phyloP scores from a whole-genome alignment of 2,329 filamentous ascomycete species.

The Orbilia brochopaga region DNA sequence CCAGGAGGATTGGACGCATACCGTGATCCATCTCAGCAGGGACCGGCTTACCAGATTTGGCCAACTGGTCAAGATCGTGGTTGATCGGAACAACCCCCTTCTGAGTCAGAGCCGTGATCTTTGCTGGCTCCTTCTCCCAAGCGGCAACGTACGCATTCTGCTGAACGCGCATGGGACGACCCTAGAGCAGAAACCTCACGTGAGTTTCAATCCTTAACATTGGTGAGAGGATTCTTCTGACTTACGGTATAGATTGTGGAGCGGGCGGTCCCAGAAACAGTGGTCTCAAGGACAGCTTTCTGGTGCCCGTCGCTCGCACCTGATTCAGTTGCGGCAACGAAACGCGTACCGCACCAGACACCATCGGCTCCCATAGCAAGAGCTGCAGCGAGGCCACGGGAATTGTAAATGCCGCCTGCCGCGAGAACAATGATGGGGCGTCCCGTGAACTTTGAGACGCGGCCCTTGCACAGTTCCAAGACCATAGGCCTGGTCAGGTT shows the following conservation, averaged over 20 bases:
- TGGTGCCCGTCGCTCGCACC: conserved; percentile 83
- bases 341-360: conserved; percentile 93
- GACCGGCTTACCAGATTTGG: conserved; percentile 69
- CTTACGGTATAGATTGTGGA: conserved; percentile 66
- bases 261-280: conserved; percentile 77
- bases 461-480: conserved; percentile 78
- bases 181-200: conserved; percentile 66
- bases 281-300: conserved; percentile 76
- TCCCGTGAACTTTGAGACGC: conserved; percentile 74
- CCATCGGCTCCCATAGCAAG: conserved; percentile 87
- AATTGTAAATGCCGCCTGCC: conserved; percentile 85
- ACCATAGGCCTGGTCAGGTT: conserved; percentile 75
- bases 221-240: neutral
- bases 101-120: conserved; percentile 76
- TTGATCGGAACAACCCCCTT: conserved; percentile 76
- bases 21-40: conserved; percentile 73
- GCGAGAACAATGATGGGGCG: conserved; percentile 79
- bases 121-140: conserved; percentile 78
- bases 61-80: conserved; percentile 18
- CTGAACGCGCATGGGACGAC: conserved; percentile 78
- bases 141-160: conserved; percentile 80
- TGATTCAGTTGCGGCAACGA: conserved; percentile 84
- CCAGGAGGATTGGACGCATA: conserved; percentile 88
- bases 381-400: conserved; percentile 77
- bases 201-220: neutral